A percentile compares a stretch with the other conserved stretches of the same genome.
phyloP scores from a whole-genome alignment of 2,329 filamentous ascomycete genomes.

The Aureobasidium lini region DNA sequence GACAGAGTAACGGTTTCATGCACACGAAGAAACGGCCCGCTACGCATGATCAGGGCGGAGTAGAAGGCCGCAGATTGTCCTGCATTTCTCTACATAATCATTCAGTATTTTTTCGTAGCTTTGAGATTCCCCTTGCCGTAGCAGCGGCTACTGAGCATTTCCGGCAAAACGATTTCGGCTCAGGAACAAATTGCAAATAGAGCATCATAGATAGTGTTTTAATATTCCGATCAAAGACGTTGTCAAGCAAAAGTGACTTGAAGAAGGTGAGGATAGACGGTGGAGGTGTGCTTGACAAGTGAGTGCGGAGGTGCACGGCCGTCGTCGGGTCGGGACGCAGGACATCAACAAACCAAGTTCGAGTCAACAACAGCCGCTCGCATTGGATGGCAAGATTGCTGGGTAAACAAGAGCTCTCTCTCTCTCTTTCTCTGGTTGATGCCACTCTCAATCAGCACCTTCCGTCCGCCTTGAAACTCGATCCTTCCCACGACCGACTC shows the following conservation, averaged over 20 bases:
- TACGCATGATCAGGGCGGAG: background rate
- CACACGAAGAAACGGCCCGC: background rate
- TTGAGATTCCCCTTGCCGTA: slow-evolving; percentile 1
- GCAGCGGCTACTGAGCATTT: background rate
- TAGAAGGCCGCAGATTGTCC: background rate
- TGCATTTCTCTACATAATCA: background rate
- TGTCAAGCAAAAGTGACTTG: too few species aligned
- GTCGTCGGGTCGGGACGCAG: background rate
- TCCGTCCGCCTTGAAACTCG: background rate
- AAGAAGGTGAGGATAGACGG: too few species aligned
- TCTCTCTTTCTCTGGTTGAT: background rate
- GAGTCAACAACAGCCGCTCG: slow-evolving; percentile 3
- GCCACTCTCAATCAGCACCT: background rate
- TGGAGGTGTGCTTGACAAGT: background rate
- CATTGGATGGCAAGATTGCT: background rate
- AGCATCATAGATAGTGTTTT: background rate
- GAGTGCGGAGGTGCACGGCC: background rate
- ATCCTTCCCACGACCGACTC: background rate
- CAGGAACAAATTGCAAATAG: background rate
- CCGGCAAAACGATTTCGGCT: background rate
- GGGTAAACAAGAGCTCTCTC: background rate
- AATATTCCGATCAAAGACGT: too few species aligned
- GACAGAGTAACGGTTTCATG: background rate
- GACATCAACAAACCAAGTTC: slow-evolving; percentile 5
- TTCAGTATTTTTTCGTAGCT: background rate